A percentile compares a stretch with the other conserved stretches of the same genome.
These are phyloP conservation scores for Podospora fimiseda DNA, from an alignment of 495 filamentous ascomycete genomes.

Conservation along the genomic window DNA sequence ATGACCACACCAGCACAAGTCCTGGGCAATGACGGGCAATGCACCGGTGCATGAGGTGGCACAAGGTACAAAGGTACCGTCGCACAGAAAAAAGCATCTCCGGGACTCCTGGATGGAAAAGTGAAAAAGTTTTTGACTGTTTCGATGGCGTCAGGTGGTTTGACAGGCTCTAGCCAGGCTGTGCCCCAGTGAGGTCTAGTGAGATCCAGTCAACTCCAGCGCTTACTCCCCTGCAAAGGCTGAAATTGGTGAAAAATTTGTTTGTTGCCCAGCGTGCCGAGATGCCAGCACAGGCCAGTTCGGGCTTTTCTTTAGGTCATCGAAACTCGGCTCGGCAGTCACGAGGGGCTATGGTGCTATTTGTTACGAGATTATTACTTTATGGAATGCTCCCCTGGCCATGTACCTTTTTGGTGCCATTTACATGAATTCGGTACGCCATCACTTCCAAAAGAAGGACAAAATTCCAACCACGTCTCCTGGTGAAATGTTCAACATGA, in stretches of 20 bases:
- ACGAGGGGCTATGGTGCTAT: constrained; percentile 21
- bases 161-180: constrained; percentile 4
- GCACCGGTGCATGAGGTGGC: neutral
- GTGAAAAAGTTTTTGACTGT: neutral
- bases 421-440: constrained; percentile 11
- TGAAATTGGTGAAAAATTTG: too few relatives aligned
- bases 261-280: constrained; percentile 27
- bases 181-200: constrained; percentile 12
- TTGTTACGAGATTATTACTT: constrained; percentile 31
- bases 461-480: constrained; percentile 2
- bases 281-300: neutral
- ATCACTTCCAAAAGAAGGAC: constrained; percentile 22
- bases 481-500: neutral
- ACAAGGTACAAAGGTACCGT: neutral
- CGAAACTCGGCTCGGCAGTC: constrained; percentile 29
- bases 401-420: constrained; percentile 13
- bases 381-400: constrained; percentile 15
- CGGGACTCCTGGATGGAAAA: too few relatives aligned
- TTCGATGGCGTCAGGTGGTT: constrained; percentile 12
- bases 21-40: neutral
- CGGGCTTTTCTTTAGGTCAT: constrained; percentile 29
- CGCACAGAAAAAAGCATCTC: neutral
- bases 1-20: constrained; percentile 13
- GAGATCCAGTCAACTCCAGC: too few relatives aligned
- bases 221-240: too few relatives aligned